Evolutionary conservation across 116 monocot genomes (phyloP), one percentile per base, ranked within the genome.

Genomic region (Zostera marina): DNA sequence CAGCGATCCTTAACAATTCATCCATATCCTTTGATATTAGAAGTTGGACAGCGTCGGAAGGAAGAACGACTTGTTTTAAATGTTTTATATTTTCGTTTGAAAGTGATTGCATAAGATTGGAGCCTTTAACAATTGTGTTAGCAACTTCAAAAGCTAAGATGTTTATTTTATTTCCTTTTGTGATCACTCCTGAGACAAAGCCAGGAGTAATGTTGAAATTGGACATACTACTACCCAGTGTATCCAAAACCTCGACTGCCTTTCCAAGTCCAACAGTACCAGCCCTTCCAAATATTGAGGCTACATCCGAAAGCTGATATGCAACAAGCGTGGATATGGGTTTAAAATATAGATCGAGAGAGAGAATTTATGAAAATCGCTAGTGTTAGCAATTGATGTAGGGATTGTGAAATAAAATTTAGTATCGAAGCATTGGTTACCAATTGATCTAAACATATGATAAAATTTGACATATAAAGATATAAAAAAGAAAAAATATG

Each of bases 91-190:
- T 63, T 49, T 63, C 49, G 16, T 49, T 49, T 11, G 49, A 63
- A 47, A 63, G 47, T 49, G 63, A 63, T 22, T 63, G 63, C 63
- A 63, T 63, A 51, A 52, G 63, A 51, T 63, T 63, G 51, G 51
- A 63, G 14, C 63, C 63, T 51, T 41, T 63, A 38, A 63, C 63
- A 49, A 63, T 63, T 47, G 63, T 63, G 25, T 63, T 63, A n/a
- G 51, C 63, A 23, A 63, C 63, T 22, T 63, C 63, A 51, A 63
- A 63, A 0, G 63, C 63, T 12, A 63, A 63, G 9, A 63, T 63
- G 14, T 0, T 1, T 52, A 63, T 51, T 51, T 63, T 32, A 15
- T 63, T 51, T 17, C 63, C 49, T 42, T 63, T 63, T 10, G 63
- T 47, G 2, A 9, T 61, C 19, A 47, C 44, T 42, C 61, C 45